Evolutionary conservation across 192 early-diverging fungal species (phyloP).

Genomic region (Chytriomyces hyalinus): DNA sequence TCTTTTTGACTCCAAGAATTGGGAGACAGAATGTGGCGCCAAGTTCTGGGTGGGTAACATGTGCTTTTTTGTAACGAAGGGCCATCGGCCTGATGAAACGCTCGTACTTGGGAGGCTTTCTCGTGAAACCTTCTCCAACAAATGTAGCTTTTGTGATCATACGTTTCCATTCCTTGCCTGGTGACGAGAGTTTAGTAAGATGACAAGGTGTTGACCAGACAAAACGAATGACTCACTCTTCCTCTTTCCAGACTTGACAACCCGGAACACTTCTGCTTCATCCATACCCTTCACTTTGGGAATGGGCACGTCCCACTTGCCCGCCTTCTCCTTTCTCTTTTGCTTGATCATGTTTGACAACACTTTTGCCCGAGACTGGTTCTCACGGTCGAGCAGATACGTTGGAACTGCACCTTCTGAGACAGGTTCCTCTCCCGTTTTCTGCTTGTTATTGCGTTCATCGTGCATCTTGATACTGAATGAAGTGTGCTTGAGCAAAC

Average conservation of each 20-base stretch:
- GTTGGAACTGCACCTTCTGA: conserved; percentile 96
- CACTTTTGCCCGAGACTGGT: conserved; percentile 94
- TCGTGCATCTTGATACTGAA: conserved; percentile 94
- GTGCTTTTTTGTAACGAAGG: conserved; percentile 96
- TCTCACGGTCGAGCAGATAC: conserved; percentile 98
- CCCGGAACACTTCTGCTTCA: conserved; percentile 99
- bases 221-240: conserved; percentile 54
- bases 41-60: conserved; percentile 98
- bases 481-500: background rate
- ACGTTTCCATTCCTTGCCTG: conserved; percentile 95
- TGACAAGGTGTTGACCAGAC: background rate
- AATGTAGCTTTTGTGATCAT: conserved; percentile 99
- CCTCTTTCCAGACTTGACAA: conserved; percentile 91
- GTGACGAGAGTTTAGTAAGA: background rate
- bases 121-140: conserved; percentile 98
- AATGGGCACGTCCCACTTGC: conserved; percentile 75
- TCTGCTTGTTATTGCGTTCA: conserved; percentile 94
- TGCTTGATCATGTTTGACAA: conserved; percentile 99
- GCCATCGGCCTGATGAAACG: conserved; percentile 98
- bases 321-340: conserved; percentile 95
- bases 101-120: conserved; percentile 99
- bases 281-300: conserved; percentile 99
- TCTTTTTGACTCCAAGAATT: conserved; percentile 98
- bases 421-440: conserved; percentile 82
- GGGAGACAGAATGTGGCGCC: conserved; percentile 96